These are phyloP conservation scores for Nemania sp. DNA, from an alignment of 2,329 filamentous ascomycete genomes.

Conservation along the genomic window DNA sequence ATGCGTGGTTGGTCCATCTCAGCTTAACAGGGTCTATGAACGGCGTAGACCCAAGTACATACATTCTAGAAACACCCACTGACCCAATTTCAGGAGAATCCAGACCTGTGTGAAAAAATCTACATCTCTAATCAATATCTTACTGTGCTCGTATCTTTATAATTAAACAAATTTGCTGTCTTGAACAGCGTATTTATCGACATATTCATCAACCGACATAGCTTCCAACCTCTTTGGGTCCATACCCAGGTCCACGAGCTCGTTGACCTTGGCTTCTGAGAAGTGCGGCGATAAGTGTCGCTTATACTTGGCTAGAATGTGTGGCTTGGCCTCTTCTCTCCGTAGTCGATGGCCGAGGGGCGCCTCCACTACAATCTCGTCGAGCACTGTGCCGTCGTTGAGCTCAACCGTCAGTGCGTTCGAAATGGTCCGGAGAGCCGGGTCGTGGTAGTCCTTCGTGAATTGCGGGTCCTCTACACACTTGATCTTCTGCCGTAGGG, in stretches of 20 bases:
- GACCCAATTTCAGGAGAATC: no score
- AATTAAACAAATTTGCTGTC: slow-evolving; percentile 59
- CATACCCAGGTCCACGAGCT: slow-evolving; percentile 79
- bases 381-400: slow-evolving; percentile 88
- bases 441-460: slow-evolving; percentile 94
- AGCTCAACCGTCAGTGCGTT: slow-evolving; percentile 95
- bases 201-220: slow-evolving; percentile 88
- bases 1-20: no score
- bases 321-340: slow-evolving; percentile 95
- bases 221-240: slow-evolving; percentile 75
- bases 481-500: slow-evolving; percentile 87
- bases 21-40: no score
- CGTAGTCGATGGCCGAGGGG: slow-evolving; percentile 90
- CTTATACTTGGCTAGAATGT: slow-evolving; percentile 95
- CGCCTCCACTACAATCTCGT: slow-evolving; percentile 90
- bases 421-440: slow-evolving; percentile 89
- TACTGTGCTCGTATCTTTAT: slow-evolving; percentile 9
- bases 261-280: slow-evolving; percentile 72
- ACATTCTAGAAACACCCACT: no score
- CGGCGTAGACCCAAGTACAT: no score
- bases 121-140: no score
- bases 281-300: slow-evolving; percentile 87
- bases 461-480: slow-evolving; percentile 96
- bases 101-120: no score
- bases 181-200: slow-evolving; percentile 68